Base-by-base conservation (phyloP, 192 early-diverging fungal genomes). In the Coemansia javaensis region DNA sequence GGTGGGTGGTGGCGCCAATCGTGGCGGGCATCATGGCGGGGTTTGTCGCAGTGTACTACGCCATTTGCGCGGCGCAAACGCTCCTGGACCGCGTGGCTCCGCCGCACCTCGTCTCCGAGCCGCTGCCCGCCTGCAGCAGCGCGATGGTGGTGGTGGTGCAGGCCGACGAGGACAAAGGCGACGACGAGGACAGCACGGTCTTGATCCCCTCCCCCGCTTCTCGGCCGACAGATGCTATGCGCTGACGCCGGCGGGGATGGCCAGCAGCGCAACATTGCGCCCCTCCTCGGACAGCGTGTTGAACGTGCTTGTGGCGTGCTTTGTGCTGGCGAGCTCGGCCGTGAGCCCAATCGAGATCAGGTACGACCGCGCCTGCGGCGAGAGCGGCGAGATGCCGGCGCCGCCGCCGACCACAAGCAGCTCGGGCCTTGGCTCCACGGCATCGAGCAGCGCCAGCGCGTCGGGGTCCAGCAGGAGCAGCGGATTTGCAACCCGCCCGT, bases 351-450 rank as follows among this genome's bases (percentile, higher is more conserved):
- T 60, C 13, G 56, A 53, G 8, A 60, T 66, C 53, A 76, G 32
- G 22, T 76, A 76, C 22, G 56, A 36, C 20, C 30, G 42, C 5
- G 65, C 56, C 7, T 18, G 41, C 5, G 12, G 11, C 3, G 65
- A 56, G n/a, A 76, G 24, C 7, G 23, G 56, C 12, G 48, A 54
- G 7, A 65, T 49, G 21, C 32, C 33, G 0, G 64, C 52, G 2
- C 73, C 73, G 31, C 64, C 60, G 33, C 73, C 73, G 16, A 76
- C 73, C 7, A 76, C 53, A 8, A 76, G 18, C 32, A 76, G 36
- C 37, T 76, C 73, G 14, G 73, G 73, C 50, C 61, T 64, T 4
- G 73, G 73, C 35, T 43, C 42, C 4, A 67, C 65, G 12, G 61
- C 41, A 38, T 57, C 25, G 6, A 76, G 53, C 21, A 76, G 32